phyloP scores from a whole-genome alignment of 2,329 filamentous ascomycete genomes.

The Trichoderma afroharzianum region DNA sequence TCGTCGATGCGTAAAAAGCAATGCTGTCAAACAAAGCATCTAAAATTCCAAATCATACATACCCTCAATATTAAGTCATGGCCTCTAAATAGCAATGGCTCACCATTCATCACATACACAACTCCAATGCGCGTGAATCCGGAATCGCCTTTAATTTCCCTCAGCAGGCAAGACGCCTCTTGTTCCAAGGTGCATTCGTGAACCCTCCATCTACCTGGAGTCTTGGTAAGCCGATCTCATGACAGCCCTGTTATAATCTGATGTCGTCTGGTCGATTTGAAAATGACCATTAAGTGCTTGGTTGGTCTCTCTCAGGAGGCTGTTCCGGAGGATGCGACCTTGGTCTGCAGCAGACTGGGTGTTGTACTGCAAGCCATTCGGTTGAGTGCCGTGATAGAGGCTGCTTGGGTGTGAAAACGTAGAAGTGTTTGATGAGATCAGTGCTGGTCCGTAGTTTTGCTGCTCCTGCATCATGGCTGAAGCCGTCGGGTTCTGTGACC shows the following conservation, averaged over 20 bases:
- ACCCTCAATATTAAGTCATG: background rate
- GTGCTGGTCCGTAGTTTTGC: slow-evolving; percentile 17
- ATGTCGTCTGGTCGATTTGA: slow-evolving; percentile 33
- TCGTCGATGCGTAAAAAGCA: background rate
- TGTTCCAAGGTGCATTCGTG: background rate
- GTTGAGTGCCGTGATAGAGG: slow-evolving; percentile 47
- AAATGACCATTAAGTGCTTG: slow-evolving; percentile 25
- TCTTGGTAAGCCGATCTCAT: slow-evolving; percentile 33
- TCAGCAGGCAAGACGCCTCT: background rate
- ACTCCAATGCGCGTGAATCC: background rate
- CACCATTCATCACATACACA: background rate
- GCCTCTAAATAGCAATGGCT: background rate
- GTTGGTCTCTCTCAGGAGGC: background rate
- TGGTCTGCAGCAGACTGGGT: slow-evolving; percentile 19
- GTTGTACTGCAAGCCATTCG: slow-evolving; percentile 24
- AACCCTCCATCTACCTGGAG: slow-evolving; percentile 22
- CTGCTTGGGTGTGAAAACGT: slow-evolving; percentile 50
- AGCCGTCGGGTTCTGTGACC: slow-evolving; percentile 26
- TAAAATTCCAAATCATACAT: background rate
- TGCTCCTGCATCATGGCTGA: slow-evolving; percentile 22
- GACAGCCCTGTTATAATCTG: slow-evolving; percentile 35
- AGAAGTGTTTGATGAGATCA: slow-evolving; percentile 30
- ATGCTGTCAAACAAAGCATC: background rate
- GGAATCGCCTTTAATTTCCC: background rate
- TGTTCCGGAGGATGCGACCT: slow-evolving; percentile 20